These are phyloP conservation scores for Metschnikowia colocasiae DNA, from an alignment of 805 yeast genomes.

Conservation along the genomic window DNA sequence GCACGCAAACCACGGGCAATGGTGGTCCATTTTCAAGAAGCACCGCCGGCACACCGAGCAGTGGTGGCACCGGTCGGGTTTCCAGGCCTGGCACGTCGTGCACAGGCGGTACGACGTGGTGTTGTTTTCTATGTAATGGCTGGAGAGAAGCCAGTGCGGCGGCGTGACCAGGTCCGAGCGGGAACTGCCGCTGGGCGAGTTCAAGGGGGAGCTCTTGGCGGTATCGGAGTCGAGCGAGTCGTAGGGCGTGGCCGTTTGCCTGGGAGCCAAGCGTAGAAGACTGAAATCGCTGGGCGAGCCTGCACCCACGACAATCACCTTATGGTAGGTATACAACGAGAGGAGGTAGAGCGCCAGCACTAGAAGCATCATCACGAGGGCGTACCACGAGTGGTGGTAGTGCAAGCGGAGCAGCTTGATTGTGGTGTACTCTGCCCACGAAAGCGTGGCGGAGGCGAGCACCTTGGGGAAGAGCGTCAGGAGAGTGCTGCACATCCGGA, in stretches of 20 bases:
- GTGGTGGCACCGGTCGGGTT: constrained; percentile 59
- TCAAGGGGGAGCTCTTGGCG: neutral
- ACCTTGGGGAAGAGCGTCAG: constrained; percentile 47
- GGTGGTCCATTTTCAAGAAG: constrained; percentile 54
- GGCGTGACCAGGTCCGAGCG: constrained; percentile 17
- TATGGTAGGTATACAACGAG: constrained; percentile 49
- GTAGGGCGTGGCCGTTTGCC: constrained; percentile 18
- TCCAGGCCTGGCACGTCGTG: constrained; percentile 51
- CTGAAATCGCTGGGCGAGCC: constrained; percentile 64
- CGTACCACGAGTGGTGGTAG: constrained; percentile 3
- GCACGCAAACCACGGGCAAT: constrained; percentile 86
- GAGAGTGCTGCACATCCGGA: constrained; percentile 32
- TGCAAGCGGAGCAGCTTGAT: constrained; percentile 25
- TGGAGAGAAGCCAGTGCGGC: constrained; percentile 33
- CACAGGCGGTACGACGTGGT: constrained; percentile 57
- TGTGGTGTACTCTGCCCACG: constrained; percentile 48
- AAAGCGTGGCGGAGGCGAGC: constrained; percentile 37
- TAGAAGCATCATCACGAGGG: constrained; percentile 12
- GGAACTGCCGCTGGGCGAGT: neutral
- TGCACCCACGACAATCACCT: constrained; percentile 51
- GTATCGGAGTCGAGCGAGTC: constrained; percentile 3
- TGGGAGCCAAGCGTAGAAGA: constrained; percentile 31
- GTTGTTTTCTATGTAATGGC: constrained; percentile 45
- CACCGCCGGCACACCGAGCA: constrained; percentile 49
- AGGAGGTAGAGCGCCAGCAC: constrained; percentile 28